Base-by-base conservation (phyloP, 2,329 filamentous ascomycete genomes). In the Myriosclerotinia curreyana region DNA sequence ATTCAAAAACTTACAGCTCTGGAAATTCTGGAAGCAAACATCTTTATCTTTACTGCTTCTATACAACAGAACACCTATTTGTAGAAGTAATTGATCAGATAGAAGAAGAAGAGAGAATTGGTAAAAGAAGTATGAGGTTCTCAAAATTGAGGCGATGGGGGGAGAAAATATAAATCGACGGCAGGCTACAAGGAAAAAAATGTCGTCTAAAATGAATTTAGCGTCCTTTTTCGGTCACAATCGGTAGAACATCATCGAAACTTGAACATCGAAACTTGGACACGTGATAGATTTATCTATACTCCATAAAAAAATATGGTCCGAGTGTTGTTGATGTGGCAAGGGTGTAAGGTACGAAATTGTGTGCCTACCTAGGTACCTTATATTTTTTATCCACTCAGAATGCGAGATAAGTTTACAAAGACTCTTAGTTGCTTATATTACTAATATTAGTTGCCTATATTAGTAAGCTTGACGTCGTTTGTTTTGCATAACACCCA, bases 11-110 rank as follows among this genome's bases (percentile, higher is more conserved):
- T 82, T 86, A 92, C 89, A 85, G 87, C 87, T 83, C 88, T 85
- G 74, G 85, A 84, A 74, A 91, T 80, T 78, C 86, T 86, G 74
- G 88, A 85, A 76, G 88, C 82, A 80, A 91, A 78, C 89, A 92
- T 91, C 77, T 79, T 87, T 80, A 75, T 70, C 52, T 66, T 36
- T 49, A 28, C 36, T 60, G 62, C 66, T 65, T 65, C 62, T 65
- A 67, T 61, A 68, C 51, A 69, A 69, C 49, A 67, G 60, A 48
- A 64, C 55, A 36, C 67, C 58, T 48, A 62, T 66, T 64, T 64
- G 49, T 40, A 42, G 65, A 56, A 63, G 56, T 38, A 62, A 60
- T 62, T 63, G 52, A n/a, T n/a, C n/a, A n/a, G 62, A 54, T 56
- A 60, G 69, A 66, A 25, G 31, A 42, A 48, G 55, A 36, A 64